These are phyloP conservation scores for Venturiaceae sp. DNA, from an alignment of 2,329 filamentous ascomycete species.

Conservation along the genomic window DNA sequence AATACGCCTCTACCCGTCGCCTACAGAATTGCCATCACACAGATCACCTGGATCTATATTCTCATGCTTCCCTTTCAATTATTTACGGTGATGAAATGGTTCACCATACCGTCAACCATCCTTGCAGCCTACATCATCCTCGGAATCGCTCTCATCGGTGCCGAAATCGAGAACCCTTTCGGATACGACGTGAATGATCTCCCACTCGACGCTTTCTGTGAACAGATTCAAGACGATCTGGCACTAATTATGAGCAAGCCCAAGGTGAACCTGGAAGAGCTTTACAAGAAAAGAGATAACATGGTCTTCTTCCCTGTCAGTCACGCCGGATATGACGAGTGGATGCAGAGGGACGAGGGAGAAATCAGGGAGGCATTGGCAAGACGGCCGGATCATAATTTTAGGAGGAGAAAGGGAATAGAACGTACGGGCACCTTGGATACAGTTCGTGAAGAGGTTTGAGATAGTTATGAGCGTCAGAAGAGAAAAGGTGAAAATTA, in stretches of 20 bases:
- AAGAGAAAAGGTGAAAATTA: no score
- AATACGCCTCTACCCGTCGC: constrained; percentile 75
- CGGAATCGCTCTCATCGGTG: constrained; percentile 64
- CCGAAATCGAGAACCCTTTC: constrained; percentile 80
- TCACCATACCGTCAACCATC: constrained; percentile 65
- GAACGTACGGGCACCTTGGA: not conserved
- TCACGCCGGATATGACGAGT: constrained; percentile 27
- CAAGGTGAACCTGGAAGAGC: constrained; percentile 41
- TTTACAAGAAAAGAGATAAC: constrained; percentile 39
- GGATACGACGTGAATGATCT: constrained; percentile 77
- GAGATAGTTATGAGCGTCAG: no score
- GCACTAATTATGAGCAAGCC: constrained; percentile 59
- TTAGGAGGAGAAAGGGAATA: constrained; percentile 24
- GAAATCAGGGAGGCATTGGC: constrained; percentile 34
- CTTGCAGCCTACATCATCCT: constrained; percentile 71
- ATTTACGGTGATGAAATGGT: constrained; percentile 51
- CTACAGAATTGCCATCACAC: constrained; percentile 74
- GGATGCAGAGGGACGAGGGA: constrained; percentile 25
- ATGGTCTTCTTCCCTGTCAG: constrained; percentile 49
- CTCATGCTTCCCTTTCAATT: constrained; percentile 76
- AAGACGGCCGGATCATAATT: constrained; percentile 22
- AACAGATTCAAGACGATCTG: constrained; percentile 63
- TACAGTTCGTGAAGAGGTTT: not conserved
- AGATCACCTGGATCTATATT: constrained; percentile 81
- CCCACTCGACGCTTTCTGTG: constrained; percentile 66